Evolutionary conservation across 2,329 filamentous ascomycete species (phyloP), one percentile per base, ranked within the genome.

Genomic region (Nemania sp.): DNA sequence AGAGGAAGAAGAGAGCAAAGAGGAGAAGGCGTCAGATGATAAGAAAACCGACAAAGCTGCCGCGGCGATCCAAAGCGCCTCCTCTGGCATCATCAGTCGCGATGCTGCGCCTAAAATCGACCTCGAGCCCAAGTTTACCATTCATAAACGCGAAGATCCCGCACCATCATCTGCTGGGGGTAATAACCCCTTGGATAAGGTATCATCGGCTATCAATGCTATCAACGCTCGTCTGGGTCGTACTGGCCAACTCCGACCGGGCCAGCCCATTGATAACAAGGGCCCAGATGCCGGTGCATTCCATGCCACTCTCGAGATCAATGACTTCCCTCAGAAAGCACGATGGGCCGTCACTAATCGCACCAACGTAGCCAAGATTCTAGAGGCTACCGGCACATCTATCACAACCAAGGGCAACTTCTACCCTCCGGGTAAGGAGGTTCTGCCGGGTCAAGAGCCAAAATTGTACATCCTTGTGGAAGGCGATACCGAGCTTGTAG

Each of bases 381-480:
- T 99, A 61, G 94, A 99, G 68, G 84, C 90, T 8, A 97, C 93
- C 0, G 93, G 91, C 34, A 96, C 92, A 1, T 96, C 91, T 6
- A 99, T 99, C 70, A 99, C 94, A 0, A 97, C 91, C 39, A 99
- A 99, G 77, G 94, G 94, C 62, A 94, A 82, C 57, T 97, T 91
- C 72, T 97, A 97, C 66, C 73, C 87, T 1, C 68, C 84, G 1
- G 92, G 91, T 61, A 96, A 96, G 70, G 87, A 90, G 61, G 91
- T 91, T 2, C 83, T 80, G 6, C 72, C 86, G 0, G 86, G 83
- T 30, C 88, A 86, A 49, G 86, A 91, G 63, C 89, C 94, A n/a
- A 97, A 97, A 77, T 77, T 99, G 64, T 99, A 97, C 70, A 97
- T 99, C 66, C 81, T 99, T 56, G 95, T 99, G 52, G 94, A 99